Conservation (phyloP, 2,329 filamentous ascomycete species). For the Proliferodiscus dingleyae region DNA sequence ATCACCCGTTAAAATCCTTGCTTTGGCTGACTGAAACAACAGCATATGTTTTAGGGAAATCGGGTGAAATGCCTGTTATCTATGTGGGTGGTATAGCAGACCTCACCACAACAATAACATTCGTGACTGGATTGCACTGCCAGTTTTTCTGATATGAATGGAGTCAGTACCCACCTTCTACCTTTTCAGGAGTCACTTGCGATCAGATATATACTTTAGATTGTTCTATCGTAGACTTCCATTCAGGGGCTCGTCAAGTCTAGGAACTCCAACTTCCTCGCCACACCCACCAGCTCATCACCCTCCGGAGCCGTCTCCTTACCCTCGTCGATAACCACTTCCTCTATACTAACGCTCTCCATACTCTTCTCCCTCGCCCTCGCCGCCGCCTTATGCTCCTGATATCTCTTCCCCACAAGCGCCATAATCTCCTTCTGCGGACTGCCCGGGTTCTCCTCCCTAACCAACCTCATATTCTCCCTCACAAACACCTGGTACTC, state of each 20-base stretch:
- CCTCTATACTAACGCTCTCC: conserved; percentile 3
- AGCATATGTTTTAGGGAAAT: no score
- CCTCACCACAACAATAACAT: no score
- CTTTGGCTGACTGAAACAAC: no score
- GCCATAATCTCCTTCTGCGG: conserved; percentile 67
- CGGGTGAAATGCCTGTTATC: no score
- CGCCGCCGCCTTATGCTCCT: conserved; percentile 40
- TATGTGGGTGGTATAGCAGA: no score
- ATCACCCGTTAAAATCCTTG: no score
- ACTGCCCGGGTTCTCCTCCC: conserved; percentile 45
- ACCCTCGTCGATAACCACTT: not conserved
- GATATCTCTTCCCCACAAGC: conserved; percentile 59
- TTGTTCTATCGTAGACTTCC: no score
- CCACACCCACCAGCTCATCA: conserved; percentile 18
- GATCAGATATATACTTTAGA: no score
- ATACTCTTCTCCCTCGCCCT: conserved; percentile 12
- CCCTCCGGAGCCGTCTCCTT: conserved; percentile 14
- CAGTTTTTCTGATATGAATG: no score
- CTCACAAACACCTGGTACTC: conserved; percentile 60
- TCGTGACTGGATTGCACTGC: no score
- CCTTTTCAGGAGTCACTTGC: no score
- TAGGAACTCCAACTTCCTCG: conserved; percentile 30
- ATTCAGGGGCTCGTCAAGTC: conserved; percentile 28
- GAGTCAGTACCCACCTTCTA: no score
- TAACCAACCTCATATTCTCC: conserved; percentile 60